Base-by-base conservation (phyloP, 176 grass and related monocot species). In the Zoysia japonica region DNA sequence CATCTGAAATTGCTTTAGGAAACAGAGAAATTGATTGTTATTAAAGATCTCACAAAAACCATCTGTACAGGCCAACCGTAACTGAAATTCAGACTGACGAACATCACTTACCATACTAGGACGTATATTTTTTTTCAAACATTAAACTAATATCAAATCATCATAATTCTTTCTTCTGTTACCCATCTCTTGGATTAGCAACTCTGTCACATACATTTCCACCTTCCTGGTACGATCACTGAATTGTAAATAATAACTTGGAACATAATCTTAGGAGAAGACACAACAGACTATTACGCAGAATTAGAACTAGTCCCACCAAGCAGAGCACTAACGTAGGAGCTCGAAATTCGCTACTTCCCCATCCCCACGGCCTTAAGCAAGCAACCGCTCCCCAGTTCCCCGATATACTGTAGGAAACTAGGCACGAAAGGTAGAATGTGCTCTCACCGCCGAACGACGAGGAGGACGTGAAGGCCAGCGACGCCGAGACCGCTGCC, bases 401-500 rank as follows among this genome's bases (percentile, higher is more conserved):
- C 28, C 28, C 28, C 28, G 28, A 28, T 28, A 28, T 28, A 28
- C 28, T 28, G 28, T 28, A 28, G 28, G 28, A 28, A 61, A 36
- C 1, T 9, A 61, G 20, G 59, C 2, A 36, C 3, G 9, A 36
- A 12, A 2, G 19, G 40, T 8, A 2, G 50, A 16, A 65, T 17
- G 5, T 65, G 14, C 37, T 66, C 77, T 77, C 83, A 97, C 91
- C 91, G 5, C 74, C 77, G 67, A 94, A 94, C 2, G 89, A 90
- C 46, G 85, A 97, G 12, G 78, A 79, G 9, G 84, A 93, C 9
- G 82, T 76, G 68, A 88, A 83, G 72, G 91, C 84, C 38, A 86
- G 85, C 35, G 87, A 91, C 44, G 91, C 83, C 28, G 86, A 89
- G 81, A 74, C 84, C 44, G 78, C 63, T 17, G 85, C 73, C 38